Conservation (phyloP, 305 asterid species). For the Nicotiana rustica region DNA sequence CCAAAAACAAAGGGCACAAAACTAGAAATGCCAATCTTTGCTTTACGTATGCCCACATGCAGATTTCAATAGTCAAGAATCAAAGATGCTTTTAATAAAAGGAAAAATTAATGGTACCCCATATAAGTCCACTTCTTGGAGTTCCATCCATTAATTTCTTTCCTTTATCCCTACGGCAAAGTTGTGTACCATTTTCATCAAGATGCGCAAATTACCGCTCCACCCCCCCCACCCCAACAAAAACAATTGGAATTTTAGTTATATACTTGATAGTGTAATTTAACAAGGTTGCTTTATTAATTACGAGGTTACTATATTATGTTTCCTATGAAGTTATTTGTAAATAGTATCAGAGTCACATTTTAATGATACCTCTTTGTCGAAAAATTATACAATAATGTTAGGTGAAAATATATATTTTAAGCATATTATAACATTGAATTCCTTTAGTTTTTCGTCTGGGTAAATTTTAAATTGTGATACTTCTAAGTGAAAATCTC, state of each 20-base stretch:
- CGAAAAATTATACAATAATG: no score
- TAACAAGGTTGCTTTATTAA: neutral
- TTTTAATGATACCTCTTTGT: no score
- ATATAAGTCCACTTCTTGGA: constrained; percentile 31
- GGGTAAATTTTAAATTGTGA: no score
- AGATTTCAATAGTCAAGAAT: constrained; percentile 21
- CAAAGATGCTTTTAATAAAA: constrained; percentile 27
- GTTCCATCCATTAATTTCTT: constrained; percentile 31
- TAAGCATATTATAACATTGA: no score
- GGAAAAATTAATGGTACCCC: constrained; percentile 18
- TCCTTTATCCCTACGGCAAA: constrained; percentile 30
- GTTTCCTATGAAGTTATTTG: no score
- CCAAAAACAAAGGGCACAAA: constrained; percentile 13
- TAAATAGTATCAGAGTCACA: no score
- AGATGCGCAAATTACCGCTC: neutral
- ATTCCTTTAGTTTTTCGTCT: no score
- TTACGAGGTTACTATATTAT: neutral
- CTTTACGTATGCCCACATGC: neutral
- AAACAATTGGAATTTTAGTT: neutral
- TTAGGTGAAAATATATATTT: no score
- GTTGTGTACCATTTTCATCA: constrained; percentile 20
- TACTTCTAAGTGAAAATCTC: no score
- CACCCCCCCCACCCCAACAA: neutral
- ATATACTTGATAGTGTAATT: no score
- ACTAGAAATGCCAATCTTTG: neutral